Base-by-base conservation (phyloP, 805 yeast genomes). In the Starmerella cellae region DNA sequence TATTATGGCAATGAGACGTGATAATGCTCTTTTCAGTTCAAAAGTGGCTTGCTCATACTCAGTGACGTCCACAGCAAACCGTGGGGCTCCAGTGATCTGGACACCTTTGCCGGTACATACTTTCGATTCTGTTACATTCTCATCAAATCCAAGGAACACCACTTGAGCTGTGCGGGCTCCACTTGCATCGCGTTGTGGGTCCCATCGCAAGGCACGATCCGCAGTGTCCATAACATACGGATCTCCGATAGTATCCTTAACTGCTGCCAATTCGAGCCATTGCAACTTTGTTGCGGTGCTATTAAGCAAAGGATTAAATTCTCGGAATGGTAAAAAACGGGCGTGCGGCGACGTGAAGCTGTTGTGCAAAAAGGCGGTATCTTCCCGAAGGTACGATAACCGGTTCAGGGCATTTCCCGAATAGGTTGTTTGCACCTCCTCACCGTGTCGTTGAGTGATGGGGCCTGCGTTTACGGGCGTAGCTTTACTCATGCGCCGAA, bases 321-420 rank as follows among this genome's bases (percentile, higher is more conserved):
- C 45, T 22, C 49, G 35, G 42, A 64, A 60, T 36, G 73, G 69
- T 2, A 79, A 55, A 44, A 78, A 71, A 39, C 72, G 60, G 1
- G 82, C 61, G 2, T 68, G 58, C 2, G 67, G 62, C 46, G 71
- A 73, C 19, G 48, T 49, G 17, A 72, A 58, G 4, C 76, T 71
- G 32, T 56, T 54, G 38, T 60, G 49, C 27, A 79, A 67, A 51
- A 76, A 77, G 23, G 64, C 69, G 16, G 59, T 35, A 55, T 79
- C 73, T 20, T 72, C 72, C 29, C 88, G 61, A 38, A 79, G 60
- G 51, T 77, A 80, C 16, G 79, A 71, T 5, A 79, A 73, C 44
- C 88, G 61, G 57, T 79, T 77, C 43, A 80, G 62, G 5, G 71
- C 73, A 45, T 67, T 73, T 14, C 69, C 69, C 18, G 74, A 69